Evolutionary conservation across 2,329 filamentous ascomycete genomes (phyloP).

Genomic region (Cladosporium sphaerospermum): DNA sequence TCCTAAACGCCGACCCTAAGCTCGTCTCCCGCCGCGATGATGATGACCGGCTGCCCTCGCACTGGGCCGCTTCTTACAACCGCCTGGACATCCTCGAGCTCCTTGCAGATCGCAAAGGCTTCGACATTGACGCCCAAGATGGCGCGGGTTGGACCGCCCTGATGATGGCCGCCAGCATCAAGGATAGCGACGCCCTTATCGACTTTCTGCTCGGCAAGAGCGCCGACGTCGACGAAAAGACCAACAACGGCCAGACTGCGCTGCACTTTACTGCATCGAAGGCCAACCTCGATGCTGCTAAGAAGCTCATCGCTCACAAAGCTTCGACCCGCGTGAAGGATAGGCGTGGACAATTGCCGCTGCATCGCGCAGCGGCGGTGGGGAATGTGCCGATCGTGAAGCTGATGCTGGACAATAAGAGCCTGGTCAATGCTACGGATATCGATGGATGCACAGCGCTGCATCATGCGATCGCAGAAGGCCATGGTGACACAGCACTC

Average conservation of each 20-base stretch:
- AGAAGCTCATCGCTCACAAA: slow-evolving; percentile 66
- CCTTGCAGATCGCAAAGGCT: slow-evolving; percentile 62
- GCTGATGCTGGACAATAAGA: slow-evolving; percentile 67
- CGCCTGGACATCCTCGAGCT: slow-evolving; percentile 67
- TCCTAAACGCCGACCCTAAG: slow-evolving; percentile 71
- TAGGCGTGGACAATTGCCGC: slow-evolving; percentile 76
- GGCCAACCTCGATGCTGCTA: slow-evolving; percentile 73
- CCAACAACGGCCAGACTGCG: slow-evolving; percentile 69
- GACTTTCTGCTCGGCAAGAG: slow-evolving; percentile 61
- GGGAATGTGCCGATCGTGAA: slow-evolving; percentile 84
- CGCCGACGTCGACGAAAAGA: slow-evolving; percentile 69
- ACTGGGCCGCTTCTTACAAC: slow-evolving; percentile 90
- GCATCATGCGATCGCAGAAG: slow-evolving; percentile 77
- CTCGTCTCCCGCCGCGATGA: slow-evolving; percentile 68
- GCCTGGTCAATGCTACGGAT: slow-evolving; percentile 79
- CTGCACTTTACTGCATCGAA: slow-evolving; percentile 92
- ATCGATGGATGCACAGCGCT: slow-evolving; percentile 77
- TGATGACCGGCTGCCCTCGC: slow-evolving; percentile 82
- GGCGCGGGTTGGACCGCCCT: slow-evolving; percentile 75
- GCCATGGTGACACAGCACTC: slow-evolving; percentile 73
- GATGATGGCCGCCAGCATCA: slow-evolving; percentile 74
- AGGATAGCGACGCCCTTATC: slow-evolving; percentile 63
- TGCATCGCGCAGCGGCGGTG: slow-evolving; percentile 86
- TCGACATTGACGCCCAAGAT: slow-evolving; percentile 81
- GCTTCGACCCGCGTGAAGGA: slow-evolving; percentile 78